Base-by-base conservation (phyloP, 345 rosid species). In the Dovyalis caffra region DNA sequence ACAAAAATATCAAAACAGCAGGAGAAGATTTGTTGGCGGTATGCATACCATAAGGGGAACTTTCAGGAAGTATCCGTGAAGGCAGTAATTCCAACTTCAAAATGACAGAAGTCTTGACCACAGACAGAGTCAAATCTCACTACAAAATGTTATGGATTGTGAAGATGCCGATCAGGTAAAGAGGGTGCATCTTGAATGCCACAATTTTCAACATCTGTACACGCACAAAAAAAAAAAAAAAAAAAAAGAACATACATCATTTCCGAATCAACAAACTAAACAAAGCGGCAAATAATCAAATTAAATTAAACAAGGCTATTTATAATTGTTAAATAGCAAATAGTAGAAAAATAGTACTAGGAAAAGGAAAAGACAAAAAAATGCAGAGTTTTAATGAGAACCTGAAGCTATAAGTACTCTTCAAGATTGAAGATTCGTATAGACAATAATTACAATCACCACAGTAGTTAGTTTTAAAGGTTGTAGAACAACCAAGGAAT, bases 1-100 rank as follows among this genome's bases (percentile, higher is more conserved):
- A 21, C 23, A 3, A 0, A 21, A 53, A n/a, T 0, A 8, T 7
- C 10, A 0, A n/a, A n/a, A 14, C 14, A 8, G n/a, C 0, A 1
- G 56, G 56, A 49, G n/a, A 49, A 49, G 56, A 49, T 49, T 49
- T 29, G 68, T 0, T 34, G 49, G 15, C 53, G 23, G 66, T 8
- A 26, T n/a, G 32, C 58, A 73, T 32, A 73, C 69, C 76, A 43
- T 34, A 29, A 62, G 12, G 14, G 10, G 16, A 7, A 64, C 49
- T 47, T 64, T 23, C 18, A 45, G 62, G 76, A 43, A 15, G 56
- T 18, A 40, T 58, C 35, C 58, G 32, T 29, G 75, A 43, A 14
- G 68, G 38, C 31, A 64, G 28, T n/a, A 62, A 29, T 70, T 73
- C 38, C 37, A 21, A 23, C 69, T 62, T 51, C 45, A 45, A 45